Evolutionary conservation across 2,329 filamentous ascomycete species (phyloP), one percentile per base, ranked within the genome.

Genomic region (Colletotrichum brevisporum): DNA sequence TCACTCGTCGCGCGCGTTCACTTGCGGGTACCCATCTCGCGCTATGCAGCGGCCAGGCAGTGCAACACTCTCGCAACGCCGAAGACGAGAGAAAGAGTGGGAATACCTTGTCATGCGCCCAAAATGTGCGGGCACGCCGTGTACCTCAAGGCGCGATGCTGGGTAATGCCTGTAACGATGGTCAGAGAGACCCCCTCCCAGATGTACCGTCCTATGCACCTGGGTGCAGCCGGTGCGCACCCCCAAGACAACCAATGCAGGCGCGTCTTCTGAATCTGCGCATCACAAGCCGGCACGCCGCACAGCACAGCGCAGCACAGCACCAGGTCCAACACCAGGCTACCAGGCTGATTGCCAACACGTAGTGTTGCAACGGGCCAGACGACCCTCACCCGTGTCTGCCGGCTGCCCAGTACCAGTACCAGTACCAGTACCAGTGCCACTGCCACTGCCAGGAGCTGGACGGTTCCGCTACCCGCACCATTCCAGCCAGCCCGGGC

Each of bases 401-500:
- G 21, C 21, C 21, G 21, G 21, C 21, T 24, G 21, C 21, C 21
- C 21, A 24, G 21, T 24, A 24, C 21, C 21, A 24, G 21, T 24
- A 24, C 21, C 2, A 24, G 21, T 24, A 3, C 21, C 21, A 24
- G 21, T 24, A 24, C 21, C 2, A 24, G 21, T 24, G 21, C 21
- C 21, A 24, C 2, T 24, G 31, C 31, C 31, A 36, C 51, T 67
- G 52, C 57, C 47, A 67, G 67, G 21, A 61, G 52, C 10, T 62
- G 26, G 51, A 58, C 63, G 48, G 53, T 68, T 67, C 67, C 67
- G 45, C 45, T 47, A 15, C 16, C 43, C 43, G 64, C 52, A 55
- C 67, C 61, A 70, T 58, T 70, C 63, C 67, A 68, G 57, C 62
- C 52, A 66, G 43, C n/a, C 54, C 47, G 52, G 63, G 47, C 57